Percentiles rank a stretch among this genome's conserved stretches.
Evolutionary conservation across 83 land plant species (phyloP).

Genomic region (Picea abies): DNA sequence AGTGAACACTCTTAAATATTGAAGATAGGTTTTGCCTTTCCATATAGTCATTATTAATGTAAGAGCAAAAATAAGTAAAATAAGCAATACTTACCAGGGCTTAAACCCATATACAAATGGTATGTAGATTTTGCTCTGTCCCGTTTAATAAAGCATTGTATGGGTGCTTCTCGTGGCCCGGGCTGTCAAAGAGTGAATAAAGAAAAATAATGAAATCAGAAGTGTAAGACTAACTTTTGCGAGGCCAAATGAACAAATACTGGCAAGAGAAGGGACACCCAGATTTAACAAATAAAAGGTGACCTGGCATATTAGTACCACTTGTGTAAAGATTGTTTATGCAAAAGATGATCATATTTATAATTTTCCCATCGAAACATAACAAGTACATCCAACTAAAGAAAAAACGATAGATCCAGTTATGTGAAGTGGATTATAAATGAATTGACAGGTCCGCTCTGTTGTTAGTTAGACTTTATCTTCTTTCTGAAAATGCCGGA

Average conservation of each 20-base stretch:
- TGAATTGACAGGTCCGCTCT: background rate
- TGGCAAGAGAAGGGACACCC: background rate
- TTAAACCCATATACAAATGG: constrained; percentile 46
- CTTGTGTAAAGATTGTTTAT: background rate
- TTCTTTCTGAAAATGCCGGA: too few species aligned
- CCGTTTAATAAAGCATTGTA: constrained; percentile 65
- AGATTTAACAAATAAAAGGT: background rate
- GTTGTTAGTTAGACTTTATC: too few species aligned
- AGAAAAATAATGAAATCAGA: background rate
- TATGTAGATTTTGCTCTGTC: constrained; percentile 59
- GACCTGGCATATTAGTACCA: background rate
- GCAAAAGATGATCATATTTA: background rate
- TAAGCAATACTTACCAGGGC: constrained; percentile 36
- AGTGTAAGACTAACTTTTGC: background rate
- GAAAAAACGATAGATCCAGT: background rate
- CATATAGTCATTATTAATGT: too few species aligned
- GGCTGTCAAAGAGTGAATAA: constrained; percentile 34
- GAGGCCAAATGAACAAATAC: background rate
- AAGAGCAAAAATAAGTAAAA: too few species aligned
- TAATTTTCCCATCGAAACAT: background rate
- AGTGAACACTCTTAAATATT: too few species aligned
- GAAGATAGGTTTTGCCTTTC: too few species aligned
- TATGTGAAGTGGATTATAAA: background rate
- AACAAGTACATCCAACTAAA: background rate
- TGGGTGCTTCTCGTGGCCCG: constrained; percentile 57